Percentiles rank a stretch among this genome's conserved stretches.
Evolutionary conservation across 2,329 filamentous ascomycete genomes (phyloP).

Genomic region (Pestalotiopsis sp.): DNA sequence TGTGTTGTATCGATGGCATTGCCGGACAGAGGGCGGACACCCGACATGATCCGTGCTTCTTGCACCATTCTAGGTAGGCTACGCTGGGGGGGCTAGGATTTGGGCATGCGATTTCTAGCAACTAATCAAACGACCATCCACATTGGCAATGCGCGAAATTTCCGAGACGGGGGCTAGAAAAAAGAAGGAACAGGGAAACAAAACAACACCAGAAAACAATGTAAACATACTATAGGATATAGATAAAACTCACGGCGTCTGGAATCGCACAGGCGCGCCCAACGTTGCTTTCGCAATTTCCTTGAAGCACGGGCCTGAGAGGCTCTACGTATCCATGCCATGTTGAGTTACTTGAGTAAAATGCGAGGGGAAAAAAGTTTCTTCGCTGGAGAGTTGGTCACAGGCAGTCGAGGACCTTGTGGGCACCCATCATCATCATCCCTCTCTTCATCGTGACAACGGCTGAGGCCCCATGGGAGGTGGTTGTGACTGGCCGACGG

Average conservation of each 20-base stretch:
- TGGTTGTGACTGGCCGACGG: not conserved
- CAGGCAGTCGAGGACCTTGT: not conserved
- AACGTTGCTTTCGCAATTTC: slow-evolving; percentile 1
- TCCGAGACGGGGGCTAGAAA: slow-evolving; percentile 10
- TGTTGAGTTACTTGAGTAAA: not conserved
- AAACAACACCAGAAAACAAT: not conserved
- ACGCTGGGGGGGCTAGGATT: not conserved
- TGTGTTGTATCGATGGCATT: slow-evolving; percentile 1
- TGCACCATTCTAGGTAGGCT: not conserved
- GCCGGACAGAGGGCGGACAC: not conserved
- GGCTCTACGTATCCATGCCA: not conserved
- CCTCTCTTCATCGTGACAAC: not conserved
- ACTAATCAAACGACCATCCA: slow-evolving; percentile 5
- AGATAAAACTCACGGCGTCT: no score
- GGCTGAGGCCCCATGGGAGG: not conserved
- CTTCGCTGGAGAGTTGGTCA: not conserved
- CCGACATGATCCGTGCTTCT: not conserved
- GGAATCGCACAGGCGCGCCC: not conserved
- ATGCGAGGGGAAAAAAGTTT: not conserved
- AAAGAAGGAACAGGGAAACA: not conserved
- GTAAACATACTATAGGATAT: not conserved
- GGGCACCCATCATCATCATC: not conserved
- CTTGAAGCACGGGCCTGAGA: not conserved
- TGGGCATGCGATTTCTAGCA: slow-evolving; percentile 1
- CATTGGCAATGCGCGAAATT: slow-evolving; percentile 5